Conservation (phyloP, 2,329 filamentous ascomycete genomes). For the Ophiostoma australiae region DNA sequence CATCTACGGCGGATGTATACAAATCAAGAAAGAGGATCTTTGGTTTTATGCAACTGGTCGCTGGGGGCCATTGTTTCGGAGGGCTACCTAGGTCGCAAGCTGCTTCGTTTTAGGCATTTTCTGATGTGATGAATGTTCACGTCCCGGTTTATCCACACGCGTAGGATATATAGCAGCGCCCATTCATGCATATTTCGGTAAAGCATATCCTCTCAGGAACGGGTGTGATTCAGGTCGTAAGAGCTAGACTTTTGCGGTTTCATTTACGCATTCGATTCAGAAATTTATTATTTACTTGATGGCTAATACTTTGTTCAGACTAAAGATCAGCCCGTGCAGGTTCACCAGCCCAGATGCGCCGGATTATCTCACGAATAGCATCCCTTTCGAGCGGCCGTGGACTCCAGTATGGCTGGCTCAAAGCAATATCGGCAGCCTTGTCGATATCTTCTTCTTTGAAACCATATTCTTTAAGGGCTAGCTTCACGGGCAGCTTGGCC, state of each 20-base stretch:
- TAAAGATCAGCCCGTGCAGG: constrained; percentile 31
- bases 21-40: constrained; percentile 17
- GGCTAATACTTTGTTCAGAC: neutral
- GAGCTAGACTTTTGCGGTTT: too few relatives aligned
- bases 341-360: constrained; percentile 55
- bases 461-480: constrained; percentile 48
- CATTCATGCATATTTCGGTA: too few relatives aligned
- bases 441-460: constrained; percentile 56
- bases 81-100: constrained; percentile 5
- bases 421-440: constrained; percentile 51
- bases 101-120: neutral
- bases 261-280: too few relatives aligned
- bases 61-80: constrained; percentile 13
- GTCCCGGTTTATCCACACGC: too few relatives aligned
- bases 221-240: too few relatives aligned
- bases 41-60: constrained; percentile 5
- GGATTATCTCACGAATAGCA: constrained; percentile 50
- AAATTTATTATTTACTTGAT: neutral
- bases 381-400: constrained; percentile 48
- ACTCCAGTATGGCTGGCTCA: constrained; percentile 55
- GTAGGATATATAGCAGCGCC: too few relatives aligned
- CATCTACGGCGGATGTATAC: constrained; percentile 15
- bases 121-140: neutral
- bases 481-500: constrained; percentile 41
- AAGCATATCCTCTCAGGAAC: too few relatives aligned